These are phyloP conservation scores for Mucor mucedo DNA, from an alignment of 371 early-diverging fungal genomes.

Conservation along the genomic window DNA sequence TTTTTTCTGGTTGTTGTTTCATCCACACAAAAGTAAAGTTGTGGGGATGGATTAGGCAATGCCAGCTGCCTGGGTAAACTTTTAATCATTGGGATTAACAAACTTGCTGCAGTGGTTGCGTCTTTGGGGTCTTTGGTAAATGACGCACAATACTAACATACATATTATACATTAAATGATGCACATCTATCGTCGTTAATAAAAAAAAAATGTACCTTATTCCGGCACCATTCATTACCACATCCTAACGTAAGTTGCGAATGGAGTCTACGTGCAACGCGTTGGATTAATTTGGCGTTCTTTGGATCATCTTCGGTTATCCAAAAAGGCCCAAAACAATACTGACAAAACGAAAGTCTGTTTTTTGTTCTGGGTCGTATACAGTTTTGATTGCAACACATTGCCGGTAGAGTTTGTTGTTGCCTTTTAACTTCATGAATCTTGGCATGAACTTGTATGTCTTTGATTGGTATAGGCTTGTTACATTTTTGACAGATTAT, in stretches of 20 bases:
- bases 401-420: conserved; percentile 56
- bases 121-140: conserved; percentile 55
- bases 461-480: conserved; percentile 76
- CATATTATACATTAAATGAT: not conserved
- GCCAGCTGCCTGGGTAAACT: conserved; percentile 39
- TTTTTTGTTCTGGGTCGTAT: conserved; percentile 58
- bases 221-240: conserved; percentile 71
- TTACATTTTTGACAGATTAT: conserved; percentile 81
- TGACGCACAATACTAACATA: conserved; percentile 68
- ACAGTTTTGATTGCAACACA: conserved; percentile 82
- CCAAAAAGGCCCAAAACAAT: conserved; percentile 89
- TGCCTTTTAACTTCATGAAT: conserved; percentile 75
- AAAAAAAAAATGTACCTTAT: conserved; percentile 48
- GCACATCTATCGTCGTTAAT: not conserved
- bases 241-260: conserved; percentile 82
- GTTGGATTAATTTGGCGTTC: conserved; percentile 73
- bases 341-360: conserved; percentile 67
- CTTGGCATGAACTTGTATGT: conserved; percentile 74
- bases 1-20: conserved; percentile 57
- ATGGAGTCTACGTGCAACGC: conserved; percentile 76
- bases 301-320: conserved; percentile 77
- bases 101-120: conserved; percentile 73
- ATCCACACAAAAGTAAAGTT: conserved; percentile 74
- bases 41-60: conserved; percentile 31
- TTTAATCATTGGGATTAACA: conserved; percentile 59